phyloP scores from a whole-genome alignment of 257 asterid genomes.

The Prunella vulgaris region DNA sequence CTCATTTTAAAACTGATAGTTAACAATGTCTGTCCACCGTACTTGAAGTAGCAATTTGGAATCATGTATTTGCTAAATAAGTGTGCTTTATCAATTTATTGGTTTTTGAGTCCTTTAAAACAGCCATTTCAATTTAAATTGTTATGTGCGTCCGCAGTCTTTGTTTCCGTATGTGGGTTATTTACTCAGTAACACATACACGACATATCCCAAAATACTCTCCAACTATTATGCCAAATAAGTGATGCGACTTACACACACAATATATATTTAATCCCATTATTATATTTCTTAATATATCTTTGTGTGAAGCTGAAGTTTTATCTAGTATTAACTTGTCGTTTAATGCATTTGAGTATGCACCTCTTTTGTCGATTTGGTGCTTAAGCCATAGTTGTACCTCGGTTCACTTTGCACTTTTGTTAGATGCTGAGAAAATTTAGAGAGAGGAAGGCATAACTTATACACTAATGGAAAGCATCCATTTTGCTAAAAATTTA shows the following conservation, averaged over 20 bases:
- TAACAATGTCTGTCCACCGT: background rate
- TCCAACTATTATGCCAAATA: background rate
- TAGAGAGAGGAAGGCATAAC: background rate
- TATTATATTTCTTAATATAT: background rate
- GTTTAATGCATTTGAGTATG: background rate
- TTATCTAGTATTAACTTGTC: background rate
- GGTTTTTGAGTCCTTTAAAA: background rate
- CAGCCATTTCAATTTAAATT: background rate
- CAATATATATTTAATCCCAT: background rate
- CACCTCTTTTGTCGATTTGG: background rate
- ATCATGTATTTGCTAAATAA: conserved; percentile 3
- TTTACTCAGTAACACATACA: background rate
- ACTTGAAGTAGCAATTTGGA: background rate
- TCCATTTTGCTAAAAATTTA: background rate
- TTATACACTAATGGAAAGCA: background rate
- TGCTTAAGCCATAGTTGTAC: conserved; percentile 2
- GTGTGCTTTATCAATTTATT: background rate
- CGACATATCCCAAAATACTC: background rate
- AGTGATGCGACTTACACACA: background rate
- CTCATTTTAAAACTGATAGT: conserved; percentile 1
- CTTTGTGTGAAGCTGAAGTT: background rate
- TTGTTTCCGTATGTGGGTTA: background rate
- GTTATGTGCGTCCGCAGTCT: background rate
- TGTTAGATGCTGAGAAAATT: background rate
- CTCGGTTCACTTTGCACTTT: background rate